phyloP scores from a whole-genome alignment of 1,139 yeast genomes.

The Taphrina pruni region DNA sequence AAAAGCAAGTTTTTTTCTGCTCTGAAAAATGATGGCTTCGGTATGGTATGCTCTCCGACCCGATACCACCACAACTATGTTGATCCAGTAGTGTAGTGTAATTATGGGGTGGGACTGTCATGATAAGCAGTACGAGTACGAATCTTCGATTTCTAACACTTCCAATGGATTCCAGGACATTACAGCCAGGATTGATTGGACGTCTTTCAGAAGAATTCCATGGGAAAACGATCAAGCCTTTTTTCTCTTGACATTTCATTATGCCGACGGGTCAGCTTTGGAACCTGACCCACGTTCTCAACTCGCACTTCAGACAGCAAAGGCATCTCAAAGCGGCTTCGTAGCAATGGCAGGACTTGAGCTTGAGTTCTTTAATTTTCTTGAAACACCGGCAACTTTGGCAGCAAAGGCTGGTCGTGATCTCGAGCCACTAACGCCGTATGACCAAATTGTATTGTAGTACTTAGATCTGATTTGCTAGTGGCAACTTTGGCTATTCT shows the following conservation, averaged over 20 bases:
- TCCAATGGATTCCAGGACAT: conserved; percentile 52
- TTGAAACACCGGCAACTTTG: conserved; percentile 50
- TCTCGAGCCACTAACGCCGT: conserved; percentile 50
- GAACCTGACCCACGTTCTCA: conserved; percentile 52
- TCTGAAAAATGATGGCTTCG: conserved; percentile 50
- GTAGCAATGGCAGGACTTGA: conserved; percentile 52
- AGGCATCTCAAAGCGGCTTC: conserved; percentile 39
- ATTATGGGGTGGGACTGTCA: conserved; percentile 55
- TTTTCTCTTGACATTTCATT: conserved; percentile 50
- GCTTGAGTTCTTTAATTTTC: conserved; percentile 52
- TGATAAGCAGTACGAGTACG: conserved; percentile 50
- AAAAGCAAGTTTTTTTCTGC: conserved; percentile 50
- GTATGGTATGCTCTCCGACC: conserved; percentile 48
- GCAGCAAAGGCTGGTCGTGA: conserved; percentile 49
- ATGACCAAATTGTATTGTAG: conserved; percentile 44
- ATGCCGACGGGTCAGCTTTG: conserved; percentile 49
- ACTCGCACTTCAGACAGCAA: conserved; percentile 47
- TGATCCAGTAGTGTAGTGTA: conserved; percentile 45
- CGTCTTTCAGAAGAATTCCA: conserved; percentile 49
- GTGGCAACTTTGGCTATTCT: conserved; percentile 52
- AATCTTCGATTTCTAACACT: conserved; percentile 50
- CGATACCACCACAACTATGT: not conserved
- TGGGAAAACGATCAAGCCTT: conserved; percentile 52
- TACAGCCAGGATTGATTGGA: conserved; percentile 50
- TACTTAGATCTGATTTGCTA: not conserved